phyloP scores from a whole-genome alignment of 1,284 basidiomycete species.

The Earliella scabrosa region DNA sequence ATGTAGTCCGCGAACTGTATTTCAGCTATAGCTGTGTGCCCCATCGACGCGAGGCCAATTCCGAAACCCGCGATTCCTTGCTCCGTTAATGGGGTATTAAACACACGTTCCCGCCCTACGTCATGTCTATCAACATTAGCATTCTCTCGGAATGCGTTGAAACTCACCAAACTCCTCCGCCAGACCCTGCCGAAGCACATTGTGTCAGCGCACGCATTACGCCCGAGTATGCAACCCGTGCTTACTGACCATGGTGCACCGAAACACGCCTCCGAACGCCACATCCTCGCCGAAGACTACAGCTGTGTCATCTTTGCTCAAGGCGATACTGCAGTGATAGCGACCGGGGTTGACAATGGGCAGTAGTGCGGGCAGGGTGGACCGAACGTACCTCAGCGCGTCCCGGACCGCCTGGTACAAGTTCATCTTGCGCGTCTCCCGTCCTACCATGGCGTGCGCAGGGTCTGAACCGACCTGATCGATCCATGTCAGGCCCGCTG shows the following conservation, averaged over 20 bases:
- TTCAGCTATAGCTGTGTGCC: conserved; percentile 94
- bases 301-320: conserved; percentile 85
- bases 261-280: conserved; percentile 92
- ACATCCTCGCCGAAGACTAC: conserved; percentile 95
- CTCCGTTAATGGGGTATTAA: conserved; percentile 93
- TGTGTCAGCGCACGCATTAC: neutral
- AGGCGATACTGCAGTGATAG: conserved; percentile 63
- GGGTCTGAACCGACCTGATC: conserved; percentile 58
- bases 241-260: conserved; percentile 75
- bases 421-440: conserved; percentile 91
- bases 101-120: conserved; percentile 87
- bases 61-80: conserved; percentile 96
- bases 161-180: conserved; percentile 87
- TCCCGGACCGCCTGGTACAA: conserved; percentile 90
- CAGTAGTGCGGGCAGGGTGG: conserved; percentile 1
- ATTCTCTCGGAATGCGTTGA: too few species aligned
- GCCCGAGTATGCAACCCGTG: neutral
- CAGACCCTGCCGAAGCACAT: conserved; percentile 63
- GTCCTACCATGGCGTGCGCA: conserved; percentile 60
- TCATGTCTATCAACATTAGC: neutral
- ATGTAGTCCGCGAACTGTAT: conserved; percentile 92
- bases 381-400: conserved; percentile 68
- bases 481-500: conserved; percentile 71
- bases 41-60: conserved; percentile 91
- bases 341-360: neutral